phyloP scores from a whole-genome alignment of 495 filamentous ascomycete genomes.

The Hypomontagnella submonticulosa region DNA sequence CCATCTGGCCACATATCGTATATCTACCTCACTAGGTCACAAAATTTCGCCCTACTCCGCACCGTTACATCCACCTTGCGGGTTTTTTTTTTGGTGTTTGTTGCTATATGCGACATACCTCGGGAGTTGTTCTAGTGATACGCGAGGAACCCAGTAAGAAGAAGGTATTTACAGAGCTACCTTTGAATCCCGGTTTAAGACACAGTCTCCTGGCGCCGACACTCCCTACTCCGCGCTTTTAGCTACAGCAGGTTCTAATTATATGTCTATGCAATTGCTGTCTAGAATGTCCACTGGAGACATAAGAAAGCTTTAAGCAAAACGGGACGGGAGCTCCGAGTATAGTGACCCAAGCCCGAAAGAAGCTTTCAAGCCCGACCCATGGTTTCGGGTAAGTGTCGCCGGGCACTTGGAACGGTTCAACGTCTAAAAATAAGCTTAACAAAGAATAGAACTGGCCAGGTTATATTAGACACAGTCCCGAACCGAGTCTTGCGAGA shows the following conservation, averaged over 20 bases:
- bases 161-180: no score
- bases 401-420: not conserved
- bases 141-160: no score
- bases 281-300: not conserved
- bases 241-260: no score
- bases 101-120: conserved; percentile 9
- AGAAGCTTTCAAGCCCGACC: not conserved
- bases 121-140: conserved; percentile 13
- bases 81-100: conserved; percentile 7
- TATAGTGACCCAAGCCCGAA: conserved; percentile 10
- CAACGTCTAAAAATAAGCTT: not conserved
- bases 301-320: not conserved
- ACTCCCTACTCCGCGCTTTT: not conserved
- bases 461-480: not conserved
- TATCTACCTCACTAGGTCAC: conserved; percentile 8
- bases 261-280: not conserved
- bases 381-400: not conserved
- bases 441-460: not conserved
- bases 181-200: not conserved
- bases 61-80: conserved; percentile 13
- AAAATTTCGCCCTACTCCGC: conserved; percentile 16
- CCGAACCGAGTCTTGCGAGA: conserved; percentile 5
- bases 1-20: conserved; percentile 27
- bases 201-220: not conserved
- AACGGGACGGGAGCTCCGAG: conserved; percentile 10